Evolutionary conservation across 805 yeast species (phyloP).

Genomic region (Suhomyces sp.): DNA sequence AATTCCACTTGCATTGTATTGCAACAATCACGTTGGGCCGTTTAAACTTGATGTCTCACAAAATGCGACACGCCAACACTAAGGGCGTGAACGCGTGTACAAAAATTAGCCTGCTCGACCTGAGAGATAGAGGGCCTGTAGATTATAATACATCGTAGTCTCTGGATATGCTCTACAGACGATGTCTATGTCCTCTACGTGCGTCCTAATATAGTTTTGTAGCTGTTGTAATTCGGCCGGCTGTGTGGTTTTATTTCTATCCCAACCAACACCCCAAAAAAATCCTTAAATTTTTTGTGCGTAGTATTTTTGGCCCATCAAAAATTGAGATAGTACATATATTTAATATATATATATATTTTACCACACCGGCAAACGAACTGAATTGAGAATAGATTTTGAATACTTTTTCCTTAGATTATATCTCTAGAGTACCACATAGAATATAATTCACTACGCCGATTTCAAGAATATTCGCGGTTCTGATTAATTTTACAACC

Average conservation of each 20-base stretch:
- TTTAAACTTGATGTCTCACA: not conserved
- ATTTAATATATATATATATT: not conserved
- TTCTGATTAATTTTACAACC: not conserved
- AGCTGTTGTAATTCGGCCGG: not conserved
- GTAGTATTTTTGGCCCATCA: not conserved
- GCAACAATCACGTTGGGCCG: not conserved
- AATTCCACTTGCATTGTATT: not conserved
- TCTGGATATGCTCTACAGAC: too few species aligned
- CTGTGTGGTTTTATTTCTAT: not conserved
- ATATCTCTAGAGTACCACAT: not conserved
- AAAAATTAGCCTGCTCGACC: not conserved
- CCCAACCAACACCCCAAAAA: slow-evolving; percentile 1
- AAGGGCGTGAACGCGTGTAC: not conserved
- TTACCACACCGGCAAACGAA: not conserved
- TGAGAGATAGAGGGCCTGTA: not conserved
- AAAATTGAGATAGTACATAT: not conserved
- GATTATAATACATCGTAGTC: too few species aligned
- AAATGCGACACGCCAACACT: not conserved
- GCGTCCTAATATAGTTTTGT: not conserved
- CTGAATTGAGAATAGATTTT: not conserved
- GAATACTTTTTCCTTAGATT: not conserved
- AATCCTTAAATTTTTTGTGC: not conserved
- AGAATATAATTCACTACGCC: not conserved
- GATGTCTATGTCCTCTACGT: not conserved
- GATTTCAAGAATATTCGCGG: not conserved